Conservation (phyloP, 768 basidiomycete species). For the Rhizopogon rudus region DNA sequence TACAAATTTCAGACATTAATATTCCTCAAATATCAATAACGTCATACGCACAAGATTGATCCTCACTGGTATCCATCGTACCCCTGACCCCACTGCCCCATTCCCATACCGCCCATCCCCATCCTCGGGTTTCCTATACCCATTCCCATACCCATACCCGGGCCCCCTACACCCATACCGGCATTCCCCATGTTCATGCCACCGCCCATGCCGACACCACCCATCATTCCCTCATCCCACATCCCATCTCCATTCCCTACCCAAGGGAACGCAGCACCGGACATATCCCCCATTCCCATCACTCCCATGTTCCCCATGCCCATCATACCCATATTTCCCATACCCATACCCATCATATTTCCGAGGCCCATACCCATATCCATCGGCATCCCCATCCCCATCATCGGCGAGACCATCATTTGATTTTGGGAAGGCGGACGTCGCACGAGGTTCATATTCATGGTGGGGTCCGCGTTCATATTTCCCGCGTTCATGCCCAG, state of each 20-base stretch:
- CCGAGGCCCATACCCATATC: constrained; percentile 34
- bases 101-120: constrained; percentile 33
- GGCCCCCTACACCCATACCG: constrained; percentile 7
- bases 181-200: constrained; percentile 16
- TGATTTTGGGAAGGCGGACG: constrained; percentile 12
- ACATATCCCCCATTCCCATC: constrained; percentile 34
- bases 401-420: constrained; percentile 35
- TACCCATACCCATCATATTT: constrained; percentile 31
- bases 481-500: constrained; percentile 2
- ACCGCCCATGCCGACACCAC: constrained; percentile 26
- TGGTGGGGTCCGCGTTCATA: constrained; percentile 1
- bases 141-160: constrained; percentile 29
- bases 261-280: constrained; percentile 20
- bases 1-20: neutral
- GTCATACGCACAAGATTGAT: neutral
- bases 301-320: constrained; percentile 29
- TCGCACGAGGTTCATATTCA: constrained; percentile 9
- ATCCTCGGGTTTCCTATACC: constrained; percentile 29
- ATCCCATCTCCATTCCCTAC: constrained; percentile 35
- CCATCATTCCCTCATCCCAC: constrained; percentile 41
- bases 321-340: constrained; percentile 34
- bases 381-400: constrained; percentile 36
- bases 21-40: too few relatives aligned
- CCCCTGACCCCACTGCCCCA: constrained; percentile 34
- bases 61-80: constrained; percentile 27